phyloP scores from a whole-genome alignment of 2,329 filamentous ascomycete genomes.

The Monilinia polystroma region DNA sequence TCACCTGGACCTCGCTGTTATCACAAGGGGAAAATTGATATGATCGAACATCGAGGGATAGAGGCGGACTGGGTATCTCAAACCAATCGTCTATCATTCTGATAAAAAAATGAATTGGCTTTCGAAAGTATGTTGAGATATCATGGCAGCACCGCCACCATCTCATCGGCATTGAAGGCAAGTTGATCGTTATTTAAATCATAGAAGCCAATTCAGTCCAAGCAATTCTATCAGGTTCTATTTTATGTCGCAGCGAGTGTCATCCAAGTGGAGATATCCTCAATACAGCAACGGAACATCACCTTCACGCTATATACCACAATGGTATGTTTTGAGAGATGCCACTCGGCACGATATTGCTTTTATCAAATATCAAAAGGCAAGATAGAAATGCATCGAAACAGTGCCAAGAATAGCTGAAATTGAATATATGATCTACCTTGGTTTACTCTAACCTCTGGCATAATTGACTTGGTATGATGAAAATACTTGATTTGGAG shows the following conservation, averaged over 20 bases:
- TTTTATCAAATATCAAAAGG: neutral
- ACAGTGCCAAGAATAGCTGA: neutral
- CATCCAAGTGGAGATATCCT: neutral
- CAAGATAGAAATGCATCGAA: neutral
- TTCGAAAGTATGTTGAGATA: neutral
- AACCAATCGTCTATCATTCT: neutral
- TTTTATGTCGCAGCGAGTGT: neutral
- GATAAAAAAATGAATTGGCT: neutral
- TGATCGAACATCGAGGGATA: neutral
- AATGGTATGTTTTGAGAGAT: neutral
- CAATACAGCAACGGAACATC: neutral
- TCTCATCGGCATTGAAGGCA: neutral
- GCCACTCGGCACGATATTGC: neutral
- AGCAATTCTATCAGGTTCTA: neutral
- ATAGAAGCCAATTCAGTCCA: neutral
- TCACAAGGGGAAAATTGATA: too few relatives aligned
- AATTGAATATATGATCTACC: neutral
- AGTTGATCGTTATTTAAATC: neutral
- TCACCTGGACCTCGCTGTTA: neutral
- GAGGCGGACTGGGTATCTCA: neutral
- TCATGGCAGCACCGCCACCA: neutral
- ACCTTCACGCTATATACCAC: neutral
- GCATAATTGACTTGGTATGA: neutral
- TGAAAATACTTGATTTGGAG: neutral
- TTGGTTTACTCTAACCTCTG: neutral